These are phyloP conservation scores for Acer saccharum DNA, from an alignment of 345 rosid species.

Conservation along the genomic window DNA sequence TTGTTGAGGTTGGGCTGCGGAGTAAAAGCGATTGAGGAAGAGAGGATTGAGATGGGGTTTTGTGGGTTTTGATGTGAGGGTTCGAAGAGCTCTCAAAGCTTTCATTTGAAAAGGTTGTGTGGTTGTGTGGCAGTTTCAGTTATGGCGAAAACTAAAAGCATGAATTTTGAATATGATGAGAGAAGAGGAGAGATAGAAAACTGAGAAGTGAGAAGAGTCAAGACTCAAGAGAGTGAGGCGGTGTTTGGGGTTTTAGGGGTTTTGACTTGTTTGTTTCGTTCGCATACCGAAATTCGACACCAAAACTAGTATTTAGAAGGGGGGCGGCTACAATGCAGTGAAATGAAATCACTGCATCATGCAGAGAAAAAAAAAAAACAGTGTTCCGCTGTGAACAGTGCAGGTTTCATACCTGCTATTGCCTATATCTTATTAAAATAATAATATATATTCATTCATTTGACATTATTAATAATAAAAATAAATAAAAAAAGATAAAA, in stretches of 20 bases:
- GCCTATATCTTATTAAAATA: too few species aligned
- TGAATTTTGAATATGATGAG: neutral
- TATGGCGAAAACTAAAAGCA: neutral
- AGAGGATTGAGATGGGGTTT: slow-evolving; percentile 18
- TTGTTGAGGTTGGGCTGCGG: slow-evolving; percentile 55
- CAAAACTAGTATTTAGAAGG: too few species aligned
- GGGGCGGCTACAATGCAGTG: too few species aligned
- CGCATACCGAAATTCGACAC: too few species aligned
- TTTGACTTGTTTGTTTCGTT: neutral
- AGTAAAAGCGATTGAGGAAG: slow-evolving; percentile 43
- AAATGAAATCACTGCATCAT: too few species aligned
- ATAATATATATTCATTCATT: too few species aligned
- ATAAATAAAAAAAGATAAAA: too few species aligned
- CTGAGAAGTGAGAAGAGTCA: too few species aligned
- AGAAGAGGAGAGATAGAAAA: neutral
- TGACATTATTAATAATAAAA: too few species aligned
- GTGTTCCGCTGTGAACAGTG: too few species aligned
- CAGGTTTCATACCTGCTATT: too few species aligned
- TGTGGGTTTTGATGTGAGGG: slow-evolving; percentile 24
- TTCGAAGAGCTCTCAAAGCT: slow-evolving; percentile 45
- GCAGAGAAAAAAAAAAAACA: too few species aligned
- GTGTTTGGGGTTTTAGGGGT: neutral
- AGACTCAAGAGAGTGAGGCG: neutral
- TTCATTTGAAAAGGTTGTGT: slow-evolving; percentile 32
- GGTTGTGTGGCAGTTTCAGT: neutral